phyloP scores from a whole-genome alignment of 1,139 yeast species.

The Blastobotrys serpentis region DNA sequence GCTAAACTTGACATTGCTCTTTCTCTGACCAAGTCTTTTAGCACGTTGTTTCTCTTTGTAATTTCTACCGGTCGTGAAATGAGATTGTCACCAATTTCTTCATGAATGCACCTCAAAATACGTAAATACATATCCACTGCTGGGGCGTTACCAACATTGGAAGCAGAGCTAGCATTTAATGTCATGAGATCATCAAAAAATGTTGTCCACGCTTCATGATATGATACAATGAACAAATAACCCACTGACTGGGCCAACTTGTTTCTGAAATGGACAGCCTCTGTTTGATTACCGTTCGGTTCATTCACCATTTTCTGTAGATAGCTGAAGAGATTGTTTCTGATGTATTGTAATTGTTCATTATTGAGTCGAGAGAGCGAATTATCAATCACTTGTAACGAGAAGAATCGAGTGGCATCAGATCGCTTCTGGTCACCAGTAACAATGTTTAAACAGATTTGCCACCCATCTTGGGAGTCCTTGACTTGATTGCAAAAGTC shows the following conservation, averaged over 20 bases:
- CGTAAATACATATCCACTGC: constrained; percentile 79
- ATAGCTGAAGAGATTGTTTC: constrained; percentile 50
- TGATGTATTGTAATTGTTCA: constrained; percentile 49
- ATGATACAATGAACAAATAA: constrained; percentile 64
- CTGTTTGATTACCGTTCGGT: constrained; percentile 31
- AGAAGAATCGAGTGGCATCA: constrained; percentile 58
- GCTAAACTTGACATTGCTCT: constrained; percentile 72
- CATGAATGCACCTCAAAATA: constrained; percentile 71
- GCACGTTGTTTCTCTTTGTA: constrained; percentile 62
- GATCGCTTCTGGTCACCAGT: constrained; percentile 41
- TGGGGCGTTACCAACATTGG: constrained; percentile 41
- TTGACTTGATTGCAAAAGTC: constrained; percentile 76
- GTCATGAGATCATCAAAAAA: constrained; percentile 65
- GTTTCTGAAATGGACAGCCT: constrained; percentile 68
- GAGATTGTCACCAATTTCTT: constrained; percentile 90
- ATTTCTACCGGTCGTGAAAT: constrained; percentile 60
- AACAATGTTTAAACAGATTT: constrained; percentile 66
- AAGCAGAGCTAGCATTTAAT: constrained; percentile 26
- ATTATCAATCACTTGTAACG: constrained; percentile 77
- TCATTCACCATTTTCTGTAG: constrained; percentile 23
- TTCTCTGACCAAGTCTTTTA: constrained; percentile 80
- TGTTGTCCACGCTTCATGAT: constrained; percentile 59
- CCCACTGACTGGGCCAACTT: constrained; percentile 76
- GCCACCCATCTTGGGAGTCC: constrained; percentile 75
- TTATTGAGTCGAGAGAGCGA: constrained; percentile 51